Base-by-base conservation (phyloP, 1,284 basidiomycete genomes). In the Pseudomicrostroma phylloplanum region DNA sequence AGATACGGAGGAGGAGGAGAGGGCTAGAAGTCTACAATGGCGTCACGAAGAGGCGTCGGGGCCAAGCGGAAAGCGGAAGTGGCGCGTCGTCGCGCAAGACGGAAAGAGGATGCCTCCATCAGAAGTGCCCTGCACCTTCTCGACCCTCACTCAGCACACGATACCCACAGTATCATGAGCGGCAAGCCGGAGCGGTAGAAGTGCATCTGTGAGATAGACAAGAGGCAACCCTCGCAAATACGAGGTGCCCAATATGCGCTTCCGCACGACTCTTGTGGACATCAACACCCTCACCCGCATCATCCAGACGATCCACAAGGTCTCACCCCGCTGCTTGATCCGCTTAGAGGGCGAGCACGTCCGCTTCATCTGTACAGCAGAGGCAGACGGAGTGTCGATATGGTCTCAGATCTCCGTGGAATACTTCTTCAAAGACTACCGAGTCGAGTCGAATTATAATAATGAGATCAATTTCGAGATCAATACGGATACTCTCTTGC, bases 391-490 rank as follows among this genome's bases (percentile, higher is more conserved):
- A 15, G 51, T 54, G 17, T 25, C 19, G 6, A 26, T 54, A 19
- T 54, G 51, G 51, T 54, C 17, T 25, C 51, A 54, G 51, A 23
- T 54, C 54, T 9, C 23, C 17, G 19, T 23, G n/a, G 15, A 66
- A 21, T 71, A 73, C 55, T 72, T 73, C 62, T 65, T 71, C 41
- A 62, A 67, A 1, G 68, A 70, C 15, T 72, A 78, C 55, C 71
- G 74, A 43, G 73, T 80, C 66, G 77, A 80, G 53, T 78, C 76
- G 55, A 80, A 80, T 64, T 69, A 67, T 46, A 66, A 75, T 59
- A 80, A 79, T 67, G 74, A 76, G 61, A 79, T 80, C 67, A 78
- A 76, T 67, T 69, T 80, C 64, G 76, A 80, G 56, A 69, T 80
- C 39, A 59, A 69, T 39, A 71, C 75, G n/a, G 79, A 80, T 41